phyloP scores from a whole-genome alignment of 2,329 filamentous ascomycete species.

The Penicillium hordei region DNA sequence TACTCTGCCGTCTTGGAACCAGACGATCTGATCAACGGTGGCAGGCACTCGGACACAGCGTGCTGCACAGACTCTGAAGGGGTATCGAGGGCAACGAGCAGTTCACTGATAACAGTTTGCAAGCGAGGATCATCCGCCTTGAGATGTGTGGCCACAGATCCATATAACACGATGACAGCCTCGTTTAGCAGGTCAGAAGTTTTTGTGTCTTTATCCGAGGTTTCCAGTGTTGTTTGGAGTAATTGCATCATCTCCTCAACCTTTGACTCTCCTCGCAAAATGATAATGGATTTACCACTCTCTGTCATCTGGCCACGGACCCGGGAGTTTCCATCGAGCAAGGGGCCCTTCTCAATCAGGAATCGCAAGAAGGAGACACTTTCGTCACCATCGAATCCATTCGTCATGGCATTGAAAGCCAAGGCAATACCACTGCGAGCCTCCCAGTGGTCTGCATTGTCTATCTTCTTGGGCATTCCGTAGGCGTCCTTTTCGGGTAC shows the following conservation, averaged over 20 bases:
- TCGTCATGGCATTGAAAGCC: constrained; percentile 78
- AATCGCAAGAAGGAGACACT: constrained; percentile 80
- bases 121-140: constrained; percentile 81
- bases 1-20: constrained; percentile 76
- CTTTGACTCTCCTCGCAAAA: constrained; percentile 74
- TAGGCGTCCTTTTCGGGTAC: constrained; percentile 85
- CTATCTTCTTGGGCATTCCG: constrained; percentile 88
- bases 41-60: constrained; percentile 89
- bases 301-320: constrained; percentile 92
- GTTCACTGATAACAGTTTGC: constrained; percentile 79
- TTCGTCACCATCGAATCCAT: constrained; percentile 65
- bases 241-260: constrained; percentile 90
- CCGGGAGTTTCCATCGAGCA: constrained; percentile 75
- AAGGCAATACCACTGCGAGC: constrained; percentile 83
- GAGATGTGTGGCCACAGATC: constrained; percentile 85
- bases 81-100: constrained; percentile 84
- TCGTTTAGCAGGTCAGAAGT: constrained; percentile 89
- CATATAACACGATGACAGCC: constrained; percentile 96
- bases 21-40: constrained; percentile 81
- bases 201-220: constrained; percentile 76
- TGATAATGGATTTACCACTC: constrained; percentile 77
- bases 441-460: constrained; percentile 88
- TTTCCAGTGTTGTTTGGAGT: constrained; percentile 85
- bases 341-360: constrained; percentile 77
- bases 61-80: constrained; percentile 97